phyloP scores from a whole-genome alignment of 2,329 filamentous ascomycete genomes.

The Cladorrhinum sp. region DNA sequence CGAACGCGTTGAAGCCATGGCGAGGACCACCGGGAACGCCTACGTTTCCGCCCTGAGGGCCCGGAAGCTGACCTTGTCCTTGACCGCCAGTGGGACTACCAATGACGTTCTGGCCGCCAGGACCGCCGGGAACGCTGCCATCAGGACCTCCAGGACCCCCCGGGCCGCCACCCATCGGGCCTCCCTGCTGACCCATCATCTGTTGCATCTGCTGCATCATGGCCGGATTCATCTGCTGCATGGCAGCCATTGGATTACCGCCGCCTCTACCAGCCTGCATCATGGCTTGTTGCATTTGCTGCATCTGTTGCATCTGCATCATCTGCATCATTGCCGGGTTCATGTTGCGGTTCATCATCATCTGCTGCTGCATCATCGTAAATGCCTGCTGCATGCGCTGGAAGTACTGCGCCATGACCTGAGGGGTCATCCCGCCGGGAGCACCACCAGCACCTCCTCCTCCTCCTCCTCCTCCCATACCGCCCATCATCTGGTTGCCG shows the following conservation, averaged over 20 bases:
- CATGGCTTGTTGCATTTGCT: conserved; percentile 40
- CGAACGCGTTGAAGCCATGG: conserved; percentile 62
- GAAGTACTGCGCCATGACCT: conserved; percentile 98
- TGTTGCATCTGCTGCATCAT: conserved; percentile 56
- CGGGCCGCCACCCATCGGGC: conserved; percentile 3
- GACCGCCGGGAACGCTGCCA: too few species aligned
- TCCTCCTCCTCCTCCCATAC: conserved; percentile 31
- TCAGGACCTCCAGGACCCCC: background rate
- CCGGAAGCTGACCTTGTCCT: conserved; percentile 2
- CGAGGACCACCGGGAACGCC: conserved; percentile 32
- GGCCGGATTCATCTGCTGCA: conserved; percentile 44
- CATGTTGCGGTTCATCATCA: conserved; percentile 74
- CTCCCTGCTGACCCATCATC: conserved; percentile 44
- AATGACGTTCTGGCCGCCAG: conserved; percentile 9
- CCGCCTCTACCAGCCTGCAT: conserved; percentile 29
- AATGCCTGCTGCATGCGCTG: conserved; percentile 98
- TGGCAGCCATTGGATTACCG: conserved; percentile 39
- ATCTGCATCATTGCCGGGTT: conserved; percentile 75
- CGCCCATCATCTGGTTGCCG: conserved; percentile 34
- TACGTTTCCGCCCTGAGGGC: conserved; percentile 21
- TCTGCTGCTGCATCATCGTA: conserved; percentile 88
- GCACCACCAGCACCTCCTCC: conserved; percentile 33
- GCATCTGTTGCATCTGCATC: conserved; percentile 53
- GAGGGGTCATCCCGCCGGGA: conserved; percentile 73
- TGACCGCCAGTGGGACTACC: conserved; percentile 2